Evolutionary conservation across 108 stramenopile species (phyloP), one percentile per base, ranked within the genome.

Genomic region (Nitzschia sp.): DNA sequence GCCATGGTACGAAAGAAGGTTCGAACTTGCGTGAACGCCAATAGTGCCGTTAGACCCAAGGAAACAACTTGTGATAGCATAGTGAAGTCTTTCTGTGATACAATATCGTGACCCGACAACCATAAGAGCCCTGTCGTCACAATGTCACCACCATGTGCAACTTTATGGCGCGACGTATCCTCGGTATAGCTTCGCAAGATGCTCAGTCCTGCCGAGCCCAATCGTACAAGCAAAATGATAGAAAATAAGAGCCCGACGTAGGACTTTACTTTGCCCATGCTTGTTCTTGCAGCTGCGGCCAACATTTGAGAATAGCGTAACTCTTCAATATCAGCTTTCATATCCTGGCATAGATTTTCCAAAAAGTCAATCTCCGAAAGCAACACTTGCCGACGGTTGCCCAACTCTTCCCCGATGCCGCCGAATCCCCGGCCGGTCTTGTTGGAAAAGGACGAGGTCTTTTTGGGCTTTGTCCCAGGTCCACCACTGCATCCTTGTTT

Each of bases 21-120:
- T 15, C 87, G 75, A 31, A 90, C 59, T 75, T 93, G 91, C 9
- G 88, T 74, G 29, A 83, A 58, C 31, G 85, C 84, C 60, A 93
- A 63, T 1, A 85, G 28, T 26, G 83, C 87, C 1, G 91, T 87
- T 28, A 93, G 67, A n/a, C 76, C 59, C 13, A 89, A 66, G 9
- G 87, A 88, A 18, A 89, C 75, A 15, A 78, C 62, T 62, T 93
- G 91, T 3, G 85, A 78, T 26, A 84, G 54, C 59, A 61, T 53
- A 27, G 79, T 76, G 70, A 82, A 85, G 6, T 89, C 81, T 25
- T 83, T 49, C 11, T 57, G 66, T 49, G 75, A 82, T 1, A 88
- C 85, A 33, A 80, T 64, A 57, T 86, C 35, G 57, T 84, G 86
- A n/a, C 91, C 88, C 23, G 73, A 69, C 57, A 89, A 73, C 85